A percentile compares a stretch with the other conserved stretches of the same genome.
Conservation (phyloP, 202 grass and related monocot species). For the Schoenoplectus triqueter region DNA sequence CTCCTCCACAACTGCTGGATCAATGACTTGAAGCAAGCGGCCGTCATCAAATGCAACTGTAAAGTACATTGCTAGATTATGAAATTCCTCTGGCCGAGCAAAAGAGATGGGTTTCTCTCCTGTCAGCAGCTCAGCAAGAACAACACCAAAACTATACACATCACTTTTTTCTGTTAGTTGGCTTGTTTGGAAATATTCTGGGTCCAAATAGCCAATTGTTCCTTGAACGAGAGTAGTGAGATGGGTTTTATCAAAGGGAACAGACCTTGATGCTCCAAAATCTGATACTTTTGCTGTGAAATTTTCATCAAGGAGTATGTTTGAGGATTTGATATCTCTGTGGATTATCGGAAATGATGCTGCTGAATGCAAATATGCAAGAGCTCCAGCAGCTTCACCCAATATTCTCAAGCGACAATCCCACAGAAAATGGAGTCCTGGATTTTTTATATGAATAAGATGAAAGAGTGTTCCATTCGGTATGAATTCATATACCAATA, state of each 20-base stretch:
- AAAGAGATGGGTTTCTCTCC: conserved; percentile 50
- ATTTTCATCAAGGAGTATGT: conserved; percentile 37
- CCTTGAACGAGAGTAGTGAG: conserved; percentile 41
- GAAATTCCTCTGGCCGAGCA: conserved; percentile 50
- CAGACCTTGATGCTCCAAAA: conserved; percentile 45
- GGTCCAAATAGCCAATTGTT: conserved; percentile 70
- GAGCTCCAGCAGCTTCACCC: conserved; percentile 40
- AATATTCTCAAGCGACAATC: conserved; percentile 31
- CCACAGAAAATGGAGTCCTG: neutral
- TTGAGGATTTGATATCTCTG: conserved; percentile 48
- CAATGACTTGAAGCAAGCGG: conserved; percentile 44
- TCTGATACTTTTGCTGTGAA: conserved; percentile 46
- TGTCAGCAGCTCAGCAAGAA: conserved; percentile 38
- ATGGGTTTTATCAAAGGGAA: conserved; percentile 45
- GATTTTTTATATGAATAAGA: conserved; percentile 14
- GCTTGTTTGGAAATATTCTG: conserved; percentile 79
- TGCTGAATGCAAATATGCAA: conserved; percentile 47
- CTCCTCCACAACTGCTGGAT: conserved; percentile 47
- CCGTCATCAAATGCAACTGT: conserved; percentile 49
- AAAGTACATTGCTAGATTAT: conserved; percentile 62
- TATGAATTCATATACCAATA: conserved; percentile 44
- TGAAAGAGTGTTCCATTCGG: conserved; percentile 26
- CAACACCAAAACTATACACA: conserved; percentile 58
- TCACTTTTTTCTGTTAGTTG: conserved; percentile 80
- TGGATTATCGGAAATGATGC: conserved; percentile 42